Evolutionary conservation across 176 grass and related monocot genomes (phyloP).

Genomic region (Pharus latifolius): DNA sequence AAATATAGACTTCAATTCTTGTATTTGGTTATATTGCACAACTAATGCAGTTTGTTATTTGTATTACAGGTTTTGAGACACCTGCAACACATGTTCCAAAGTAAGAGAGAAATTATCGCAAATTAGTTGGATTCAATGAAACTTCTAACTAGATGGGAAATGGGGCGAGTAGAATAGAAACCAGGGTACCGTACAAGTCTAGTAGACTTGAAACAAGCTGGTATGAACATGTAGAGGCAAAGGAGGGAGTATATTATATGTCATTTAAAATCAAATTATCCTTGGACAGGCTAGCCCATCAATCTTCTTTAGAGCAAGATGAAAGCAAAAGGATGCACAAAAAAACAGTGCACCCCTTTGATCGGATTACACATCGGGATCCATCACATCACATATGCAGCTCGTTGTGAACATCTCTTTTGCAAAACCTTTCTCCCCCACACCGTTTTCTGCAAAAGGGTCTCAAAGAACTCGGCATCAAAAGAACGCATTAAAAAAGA

Average conservation of each 20-base stretch:
- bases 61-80: too few species aligned
- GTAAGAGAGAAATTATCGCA: too few species aligned
- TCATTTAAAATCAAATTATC: too few species aligned
- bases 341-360: neutral
- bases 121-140: too few species aligned
- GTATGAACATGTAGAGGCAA: neutral
- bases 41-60: too few species aligned
- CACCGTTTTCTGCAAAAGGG: neutral
- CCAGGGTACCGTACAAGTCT: too few species aligned
- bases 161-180: too few species aligned
- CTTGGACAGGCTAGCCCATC: neutral
- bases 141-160: too few species aligned
- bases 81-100: too few species aligned
- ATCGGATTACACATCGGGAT: slow-evolving; percentile 26
- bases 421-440: slow-evolving; percentile 8
- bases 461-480: neutral
- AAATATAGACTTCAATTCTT: too few species aligned
- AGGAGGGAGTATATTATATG: too few species aligned
- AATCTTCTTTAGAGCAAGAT: slow-evolving; percentile 23
- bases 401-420: neutral
- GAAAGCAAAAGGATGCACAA: slow-evolving; percentile 1
- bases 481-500: neutral
- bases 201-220: neutral
- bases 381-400: neutral
- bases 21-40: too few species aligned